A percentile compares a stretch with the other conserved stretches of the same genome.
These are phyloP conservation scores for Paecilomyces sp. DNA, from an alignment of 2,329 filamentous ascomycete species.

Conservation along the genomic window DNA sequence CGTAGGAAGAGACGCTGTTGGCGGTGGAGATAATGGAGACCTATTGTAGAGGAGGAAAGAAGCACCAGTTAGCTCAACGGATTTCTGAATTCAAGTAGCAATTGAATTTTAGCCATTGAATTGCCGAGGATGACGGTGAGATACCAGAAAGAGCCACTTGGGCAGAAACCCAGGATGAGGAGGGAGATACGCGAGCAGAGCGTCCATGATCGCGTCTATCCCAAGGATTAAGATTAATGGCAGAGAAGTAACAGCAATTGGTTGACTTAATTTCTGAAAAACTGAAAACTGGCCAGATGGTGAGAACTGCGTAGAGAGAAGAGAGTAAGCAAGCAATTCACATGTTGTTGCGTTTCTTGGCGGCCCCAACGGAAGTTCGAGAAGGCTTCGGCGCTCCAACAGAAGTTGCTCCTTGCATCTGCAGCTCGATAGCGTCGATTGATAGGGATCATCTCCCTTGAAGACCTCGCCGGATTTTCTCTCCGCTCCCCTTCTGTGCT, in stretches of 20 bases:
- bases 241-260: background rate
- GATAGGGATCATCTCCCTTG: background rate
- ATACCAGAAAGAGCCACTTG: conserved; percentile 59
- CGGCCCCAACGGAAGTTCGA: background rate
- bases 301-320: background rate
- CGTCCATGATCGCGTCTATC: background rate
- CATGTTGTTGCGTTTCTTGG: conserved; percentile 1
- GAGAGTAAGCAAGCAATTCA: background rate
- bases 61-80: conserved; percentile 2
- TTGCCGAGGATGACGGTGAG: background rate
- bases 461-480: background rate
- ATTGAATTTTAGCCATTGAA: background rate
- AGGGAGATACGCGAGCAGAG: conserved; percentile 20
- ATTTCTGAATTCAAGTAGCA: background rate
- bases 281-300: background rate
- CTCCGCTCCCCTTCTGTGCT: background rate
- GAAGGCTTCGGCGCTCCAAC: conserved; percentile 7
- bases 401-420: conserved; percentile 1
- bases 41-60: conserved; percentile 38
- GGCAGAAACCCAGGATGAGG: conserved; percentile 48
- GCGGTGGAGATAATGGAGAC: conserved; percentile 73
- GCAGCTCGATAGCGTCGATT: background rate
- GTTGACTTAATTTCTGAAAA: background rate
- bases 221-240: background rate
- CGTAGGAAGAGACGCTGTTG: conserved; percentile 80